phyloP scores from a whole-genome alignment of 345 rosid species.

The Balakata baccata region DNA sequence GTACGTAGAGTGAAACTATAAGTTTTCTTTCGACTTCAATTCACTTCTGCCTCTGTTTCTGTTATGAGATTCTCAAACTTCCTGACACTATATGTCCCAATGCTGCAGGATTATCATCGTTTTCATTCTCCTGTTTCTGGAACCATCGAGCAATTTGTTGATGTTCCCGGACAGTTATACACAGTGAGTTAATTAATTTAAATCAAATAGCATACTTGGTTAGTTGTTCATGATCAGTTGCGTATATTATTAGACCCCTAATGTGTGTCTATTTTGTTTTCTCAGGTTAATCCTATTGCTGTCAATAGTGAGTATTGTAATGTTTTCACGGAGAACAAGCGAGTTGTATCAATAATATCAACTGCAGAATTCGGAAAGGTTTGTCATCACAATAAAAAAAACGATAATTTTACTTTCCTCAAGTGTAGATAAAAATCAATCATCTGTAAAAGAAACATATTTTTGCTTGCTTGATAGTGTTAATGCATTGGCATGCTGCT shows the following conservation, averaged over 20 bases:
- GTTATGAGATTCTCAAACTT: neutral
- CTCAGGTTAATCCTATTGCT: constrained; percentile 92
- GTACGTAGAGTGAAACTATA: neutral
- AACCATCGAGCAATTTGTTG: constrained; percentile 50
- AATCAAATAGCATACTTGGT: neutral
- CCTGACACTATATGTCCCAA: constrained; percentile 1
- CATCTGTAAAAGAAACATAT: neutral
- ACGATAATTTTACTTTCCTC: neutral
- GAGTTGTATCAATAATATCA: constrained; percentile 64
- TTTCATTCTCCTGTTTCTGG: constrained; percentile 89
- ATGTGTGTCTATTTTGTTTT: constrained; percentile 9
- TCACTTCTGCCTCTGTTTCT: neutral
- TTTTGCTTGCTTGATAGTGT: neutral
- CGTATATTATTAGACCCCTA: neutral
- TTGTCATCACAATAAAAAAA: constrained; percentile 11
- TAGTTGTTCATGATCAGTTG: constrained; percentile 2
- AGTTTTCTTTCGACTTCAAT: neutral
- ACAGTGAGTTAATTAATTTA: constrained; percentile 47
- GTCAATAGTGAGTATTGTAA: constrained; percentile 93
- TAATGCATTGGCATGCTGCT: neutral
- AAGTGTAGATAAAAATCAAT: neutral
- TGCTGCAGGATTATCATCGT: constrained; percentile 79
- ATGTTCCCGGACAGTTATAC: constrained; percentile 73
- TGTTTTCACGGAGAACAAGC: constrained; percentile 87
- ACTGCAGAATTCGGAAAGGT: constrained; percentile 87